A percentile compares a stretch with the other conserved stretches of the same genome.
Evolutionary conservation across 208 protist genomes (phyloP).

Genomic region (Leptomonas pyrrhocoris): DNA sequence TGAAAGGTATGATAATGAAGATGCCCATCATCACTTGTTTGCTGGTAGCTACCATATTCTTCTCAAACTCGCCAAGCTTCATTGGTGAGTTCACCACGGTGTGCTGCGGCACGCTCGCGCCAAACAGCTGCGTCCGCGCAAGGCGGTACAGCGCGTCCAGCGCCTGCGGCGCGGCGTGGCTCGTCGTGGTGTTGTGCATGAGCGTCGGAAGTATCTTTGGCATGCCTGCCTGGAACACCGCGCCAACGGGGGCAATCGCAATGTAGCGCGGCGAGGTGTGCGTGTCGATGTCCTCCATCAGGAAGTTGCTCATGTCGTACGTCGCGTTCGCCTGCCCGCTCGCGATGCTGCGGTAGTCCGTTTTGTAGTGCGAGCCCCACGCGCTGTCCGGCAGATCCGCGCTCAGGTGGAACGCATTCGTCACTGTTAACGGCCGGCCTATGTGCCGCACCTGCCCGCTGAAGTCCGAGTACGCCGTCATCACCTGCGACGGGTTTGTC

Average conservation of each 20-base stretch:
- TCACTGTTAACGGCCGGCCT: slow-evolving; percentile 9
- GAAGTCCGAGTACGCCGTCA: slow-evolving; percentile 29
- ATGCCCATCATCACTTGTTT: slow-evolving; percentile 73
- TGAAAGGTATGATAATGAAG: slow-evolving; percentile 82
- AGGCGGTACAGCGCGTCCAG: slow-evolving; percentile 64
- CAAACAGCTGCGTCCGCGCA: slow-evolving; percentile 53
- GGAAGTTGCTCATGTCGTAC: slow-evolving; percentile 34
- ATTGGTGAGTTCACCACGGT: slow-evolving; percentile 69
- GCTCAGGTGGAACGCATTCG: slow-evolving; percentile 41
- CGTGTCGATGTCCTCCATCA: slow-evolving; percentile 35
- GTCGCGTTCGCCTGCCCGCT: slow-evolving; percentile 31
- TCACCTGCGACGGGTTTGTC: slow-evolving; percentile 46
- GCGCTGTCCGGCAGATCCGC: slow-evolving; percentile 16
- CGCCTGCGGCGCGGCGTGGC: slow-evolving; percentile 55
- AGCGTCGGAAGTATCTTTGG: slow-evolving; percentile 37
- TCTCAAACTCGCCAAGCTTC: slow-evolving; percentile 60
- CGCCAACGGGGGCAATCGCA: slow-evolving; percentile 43
- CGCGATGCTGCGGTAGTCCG: slow-evolving; percentile 24
- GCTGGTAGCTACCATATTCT: slow-evolving; percentile 48
- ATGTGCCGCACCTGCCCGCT: slow-evolving; percentile 9
- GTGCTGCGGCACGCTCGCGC: slow-evolving; percentile 22
- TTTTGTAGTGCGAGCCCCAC: slow-evolving; percentile 37
- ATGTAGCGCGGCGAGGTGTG: slow-evolving; percentile 50
- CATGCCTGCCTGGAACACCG: slow-evolving; percentile 24
- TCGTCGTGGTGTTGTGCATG: slow-evolving; percentile 65